These are phyloP conservation scores for Aspergillus spinulosporus DNA, from an alignment of 2,329 filamentous ascomycete species.

Conservation along the genomic window DNA sequence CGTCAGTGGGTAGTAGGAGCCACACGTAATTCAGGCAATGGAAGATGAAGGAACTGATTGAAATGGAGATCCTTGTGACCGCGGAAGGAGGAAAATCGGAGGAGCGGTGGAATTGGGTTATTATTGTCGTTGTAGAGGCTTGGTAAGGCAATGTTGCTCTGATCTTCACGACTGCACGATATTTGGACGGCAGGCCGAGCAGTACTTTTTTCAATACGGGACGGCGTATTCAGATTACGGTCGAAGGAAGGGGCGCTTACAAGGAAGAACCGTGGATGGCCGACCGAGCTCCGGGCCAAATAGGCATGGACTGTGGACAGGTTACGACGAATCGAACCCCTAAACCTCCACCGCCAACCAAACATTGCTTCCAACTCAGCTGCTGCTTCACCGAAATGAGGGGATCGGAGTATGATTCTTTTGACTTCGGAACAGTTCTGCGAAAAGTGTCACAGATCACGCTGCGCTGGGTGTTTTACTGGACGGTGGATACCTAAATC, in stretches of 20 bases:
- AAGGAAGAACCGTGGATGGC: neutral
- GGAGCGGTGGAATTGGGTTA: slow-evolving; percentile 14
- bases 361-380: neutral
- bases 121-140: slow-evolving; percentile 6
- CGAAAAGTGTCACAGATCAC: neutral
- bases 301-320: neutral
- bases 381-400: neutral
- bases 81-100: neutral
- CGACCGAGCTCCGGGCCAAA: neutral
- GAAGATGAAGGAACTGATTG: neutral
- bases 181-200: too few species aligned
- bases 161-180: neutral
- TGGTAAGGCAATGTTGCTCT: slow-evolving; percentile 1
- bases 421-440: neutral
- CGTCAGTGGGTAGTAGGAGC: neutral
- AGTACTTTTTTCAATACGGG: neutral
- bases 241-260: neutral
- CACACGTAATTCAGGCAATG: neutral
- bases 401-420: neutral
- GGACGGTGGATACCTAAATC: neutral
- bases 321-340: neutral
- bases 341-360: neutral
- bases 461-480: neutral
- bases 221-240: too few species aligned
- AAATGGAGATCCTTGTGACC: slow-evolving; percentile 1